Base-by-base conservation (phyloP, 2,329 filamentous ascomycete species). In the Curvularia sp. region DNA sequence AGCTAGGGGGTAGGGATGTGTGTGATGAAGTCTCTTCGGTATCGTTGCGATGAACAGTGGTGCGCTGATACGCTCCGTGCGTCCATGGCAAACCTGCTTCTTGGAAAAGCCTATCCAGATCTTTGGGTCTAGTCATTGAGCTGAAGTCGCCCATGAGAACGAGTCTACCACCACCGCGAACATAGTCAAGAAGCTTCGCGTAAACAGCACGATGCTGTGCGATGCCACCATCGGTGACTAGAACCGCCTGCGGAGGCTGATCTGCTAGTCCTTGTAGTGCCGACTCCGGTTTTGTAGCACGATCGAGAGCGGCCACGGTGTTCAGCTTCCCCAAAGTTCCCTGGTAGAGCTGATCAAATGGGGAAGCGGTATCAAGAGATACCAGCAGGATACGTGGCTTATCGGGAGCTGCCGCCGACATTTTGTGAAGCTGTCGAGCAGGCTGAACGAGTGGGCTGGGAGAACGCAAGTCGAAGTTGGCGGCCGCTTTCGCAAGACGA, bases 401-500 rank as follows among this genome's bases (percentile, higher is more conserved):
- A 28, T 28, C 27, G 9, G 27, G 27, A 28, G 27, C 27, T 28
- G 27, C 27, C 27, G 9, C 27, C 27, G 27, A 28, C 27, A 28
- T 28, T 28, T 5, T 28, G 27, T 28, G 27, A 28, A 28, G 27
- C 27, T 28, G 27, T 28, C 27, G 27, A 28, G 27, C 27, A 28
- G 27, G 27, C 27, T 28, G 27, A 28, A 28, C 27, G 27, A 9
- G 27, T 28, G 27, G 27, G 27, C 27, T 28, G 27, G 27, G 27
- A 28, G 27, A 28, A 28, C 9, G 27, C 27, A 9, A 28, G 27
- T 28, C 27, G 27, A 28, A 28, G 27, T 9, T 28, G 19, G 54
- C 57, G 45, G 57, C 60, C 21, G 48, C 51, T 56, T 64, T 62
- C 13, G 59, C 61, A 54, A 64, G 59, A 38, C 53, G 27, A 51